Percentiles rank a stretch among this genome's conserved stretches.
phyloP scores from a whole-genome alignment of 2,329 filamentous ascomycete species.

The Colletotrichum scovillei region DNA sequence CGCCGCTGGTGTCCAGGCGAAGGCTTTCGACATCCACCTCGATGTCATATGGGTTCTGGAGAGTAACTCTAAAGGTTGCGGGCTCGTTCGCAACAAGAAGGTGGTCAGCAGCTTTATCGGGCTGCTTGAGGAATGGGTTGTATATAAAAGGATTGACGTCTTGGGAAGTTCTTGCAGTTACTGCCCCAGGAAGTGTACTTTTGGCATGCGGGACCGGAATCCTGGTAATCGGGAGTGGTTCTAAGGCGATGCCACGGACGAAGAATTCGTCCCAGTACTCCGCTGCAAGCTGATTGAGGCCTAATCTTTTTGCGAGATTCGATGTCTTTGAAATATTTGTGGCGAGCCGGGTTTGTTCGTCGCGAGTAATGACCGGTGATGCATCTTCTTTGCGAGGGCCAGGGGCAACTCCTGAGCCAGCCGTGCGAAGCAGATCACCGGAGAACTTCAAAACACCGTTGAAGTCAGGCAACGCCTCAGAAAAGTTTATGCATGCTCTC shows the following conservation, averaged over 20 bases:
- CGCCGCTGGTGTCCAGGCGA: slow-evolving; percentile 78
- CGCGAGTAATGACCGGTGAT: slow-evolving; percentile 76
- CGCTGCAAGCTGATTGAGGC: slow-evolving; percentile 75
- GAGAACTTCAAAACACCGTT: slow-evolving; percentile 90
- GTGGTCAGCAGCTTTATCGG: slow-evolving; percentile 70
- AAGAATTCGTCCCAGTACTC: slow-evolving; percentile 99
- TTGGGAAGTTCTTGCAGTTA: slow-evolving; percentile 63
- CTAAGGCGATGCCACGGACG: slow-evolving; percentile 79
- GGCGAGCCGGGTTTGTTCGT: slow-evolving; percentile 87
- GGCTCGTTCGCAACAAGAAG: slow-evolving; percentile 83
- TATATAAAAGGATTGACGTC: slow-evolving; percentile 91
- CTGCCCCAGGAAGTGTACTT: slow-evolving; percentile 62
- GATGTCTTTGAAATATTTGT: slow-evolving; percentile 90
- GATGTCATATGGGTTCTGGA: slow-evolving; percentile 96
- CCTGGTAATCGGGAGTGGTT: slow-evolving; percentile 68
- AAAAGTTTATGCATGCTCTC: slow-evolving; percentile 91
- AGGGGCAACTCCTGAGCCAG: slow-evolving; percentile 83
- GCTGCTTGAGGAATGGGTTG: slow-evolving; percentile 85
- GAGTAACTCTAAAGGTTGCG: slow-evolving; percentile 81
- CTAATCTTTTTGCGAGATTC: slow-evolving; percentile 79
- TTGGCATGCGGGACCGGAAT: slow-evolving; percentile 75
- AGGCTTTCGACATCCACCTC: slow-evolving; percentile 90
- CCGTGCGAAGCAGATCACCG: slow-evolving; percentile 83
- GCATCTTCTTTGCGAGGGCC: slow-evolving; percentile 75
- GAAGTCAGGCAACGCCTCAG: slow-evolving; percentile 93